Percentiles rank a stretch among this genome's conserved stretches.
Conservation (phyloP, 257 asterid genomes). For the Plectranthus barbatus region DNA sequence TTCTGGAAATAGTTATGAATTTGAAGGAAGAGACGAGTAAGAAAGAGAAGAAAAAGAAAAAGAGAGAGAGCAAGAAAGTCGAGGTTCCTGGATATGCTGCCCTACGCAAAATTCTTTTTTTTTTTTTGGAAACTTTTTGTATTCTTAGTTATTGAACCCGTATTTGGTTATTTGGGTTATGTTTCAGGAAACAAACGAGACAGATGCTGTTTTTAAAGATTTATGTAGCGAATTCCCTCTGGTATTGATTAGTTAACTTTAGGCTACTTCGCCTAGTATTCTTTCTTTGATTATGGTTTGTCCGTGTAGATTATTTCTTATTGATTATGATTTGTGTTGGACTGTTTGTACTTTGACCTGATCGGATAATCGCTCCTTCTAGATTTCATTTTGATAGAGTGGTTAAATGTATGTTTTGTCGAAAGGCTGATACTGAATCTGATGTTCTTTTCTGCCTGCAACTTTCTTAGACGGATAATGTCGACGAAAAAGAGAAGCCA, state of each 20-base stretch:
- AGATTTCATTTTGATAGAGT: background rate
- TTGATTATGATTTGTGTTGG: background rate
- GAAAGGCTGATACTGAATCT: background rate
- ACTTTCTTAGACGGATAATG: conserved; percentile 40
- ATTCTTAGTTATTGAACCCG: conserved; percentile 6
- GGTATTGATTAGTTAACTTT: conserved; percentile 29
- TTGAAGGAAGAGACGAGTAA: conserved; percentile 30
- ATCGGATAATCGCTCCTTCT: background rate
- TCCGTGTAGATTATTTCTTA: too few species aligned
- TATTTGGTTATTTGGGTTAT: background rate
- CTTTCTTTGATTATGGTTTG: background rate
- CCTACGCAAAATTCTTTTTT: conserved; percentile 31
- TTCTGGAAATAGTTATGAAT: conserved; percentile 27
- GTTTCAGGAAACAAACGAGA: conserved; percentile 38
- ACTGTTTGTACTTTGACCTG: background rate
- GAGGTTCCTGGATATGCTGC: conserved; percentile 24
- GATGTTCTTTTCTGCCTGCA: background rate
- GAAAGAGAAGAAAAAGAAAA: conserved; percentile 34
- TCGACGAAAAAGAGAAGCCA: conserved; percentile 30
- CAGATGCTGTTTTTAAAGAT: conserved; percentile 40
- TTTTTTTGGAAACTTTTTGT: background rate
- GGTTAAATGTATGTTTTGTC: background rate
- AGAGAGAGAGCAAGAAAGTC: conserved; percentile 32
- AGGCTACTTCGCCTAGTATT: background rate
- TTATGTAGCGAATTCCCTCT: conserved; percentile 55